Evolutionary conservation across 2,329 filamentous ascomycete species (phyloP).

Genomic region (Aspergillus hiratsukae): DNA sequence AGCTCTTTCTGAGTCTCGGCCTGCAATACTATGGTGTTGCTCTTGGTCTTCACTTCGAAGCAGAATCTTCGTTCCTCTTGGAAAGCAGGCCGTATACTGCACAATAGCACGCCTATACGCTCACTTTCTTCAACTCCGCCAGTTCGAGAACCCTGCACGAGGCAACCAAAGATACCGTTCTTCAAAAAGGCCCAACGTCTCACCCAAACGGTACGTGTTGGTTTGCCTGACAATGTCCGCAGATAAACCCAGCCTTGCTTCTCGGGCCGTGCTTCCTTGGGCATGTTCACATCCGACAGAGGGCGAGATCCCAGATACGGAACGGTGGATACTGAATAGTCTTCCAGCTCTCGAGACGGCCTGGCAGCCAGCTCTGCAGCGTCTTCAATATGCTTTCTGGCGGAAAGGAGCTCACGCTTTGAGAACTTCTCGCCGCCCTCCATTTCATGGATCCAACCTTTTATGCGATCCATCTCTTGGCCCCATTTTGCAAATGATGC

Average conservation of each 20-base stretch:
- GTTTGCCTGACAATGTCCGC: constrained; percentile 77
- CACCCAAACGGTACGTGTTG: constrained; percentile 82
- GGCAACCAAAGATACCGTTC: constrained; percentile 92
- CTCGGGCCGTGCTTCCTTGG: constrained; percentile 53
- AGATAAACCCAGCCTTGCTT: constrained; percentile 96
- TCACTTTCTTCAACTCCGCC: constrained; percentile 91
- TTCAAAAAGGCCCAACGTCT: constrained; percentile 94
- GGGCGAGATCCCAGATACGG: constrained; percentile 72
- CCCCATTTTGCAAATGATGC: constrained; percentile 62
- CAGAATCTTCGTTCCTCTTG: constrained; percentile 93
- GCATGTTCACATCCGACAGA: constrained; percentile 59
- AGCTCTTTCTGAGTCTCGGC: constrained; percentile 88
- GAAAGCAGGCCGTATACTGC: constrained; percentile 84
- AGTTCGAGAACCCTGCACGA: constrained; percentile 73
- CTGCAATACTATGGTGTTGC: constrained; percentile 80
- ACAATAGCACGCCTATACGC: constrained; percentile 90
- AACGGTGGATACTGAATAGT: constrained; percentile 86
- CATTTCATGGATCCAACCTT: constrained; percentile 92
- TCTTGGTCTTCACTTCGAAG: constrained; percentile 98
- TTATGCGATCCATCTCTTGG: constrained; percentile 82
- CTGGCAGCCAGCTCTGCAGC: constrained; percentile 64
- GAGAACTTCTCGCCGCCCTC: constrained; percentile 82
- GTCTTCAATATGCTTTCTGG: constrained; percentile 78
- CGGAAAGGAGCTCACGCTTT: constrained; percentile 71
- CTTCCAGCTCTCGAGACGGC: constrained; percentile 87